Conservation (phyloP, 2,329 filamentous ascomycete species). For the Fusarium sp. region DNA sequence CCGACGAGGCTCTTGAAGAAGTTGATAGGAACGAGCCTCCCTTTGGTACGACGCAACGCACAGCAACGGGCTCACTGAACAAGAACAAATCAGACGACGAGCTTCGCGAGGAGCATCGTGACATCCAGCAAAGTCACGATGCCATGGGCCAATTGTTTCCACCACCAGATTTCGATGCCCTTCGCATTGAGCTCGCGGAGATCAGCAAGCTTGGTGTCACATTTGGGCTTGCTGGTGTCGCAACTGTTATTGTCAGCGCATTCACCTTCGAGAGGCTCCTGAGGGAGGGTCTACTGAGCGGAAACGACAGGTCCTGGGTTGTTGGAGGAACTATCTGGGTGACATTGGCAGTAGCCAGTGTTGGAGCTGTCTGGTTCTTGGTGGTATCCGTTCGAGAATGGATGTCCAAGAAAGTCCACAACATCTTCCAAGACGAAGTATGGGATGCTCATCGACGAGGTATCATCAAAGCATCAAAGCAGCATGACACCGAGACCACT, state of each 20-base stretch:
- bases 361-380: constrained; percentile 48
- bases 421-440: constrained; percentile 74
- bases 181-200: constrained; percentile 49
- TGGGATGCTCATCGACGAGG: constrained; percentile 73
- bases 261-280: constrained; percentile 41
- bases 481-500: constrained; percentile 69
- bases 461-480: constrained; percentile 54
- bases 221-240: constrained; percentile 51
- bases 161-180: constrained; percentile 59
- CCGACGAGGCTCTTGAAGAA: constrained; percentile 65
- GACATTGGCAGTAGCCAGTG: constrained; percentile 44
- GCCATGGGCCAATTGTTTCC: constrained; percentile 59
- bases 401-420: constrained; percentile 69
- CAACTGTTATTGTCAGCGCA: constrained; percentile 47
- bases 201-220: constrained; percentile 52
- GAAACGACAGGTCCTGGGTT: constrained; percentile 26
- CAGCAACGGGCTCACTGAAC: constrained; percentile 52
- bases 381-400: constrained; percentile 65
- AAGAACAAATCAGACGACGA: constrained; percentile 55
- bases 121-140: constrained; percentile 53
- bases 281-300: constrained; percentile 14
- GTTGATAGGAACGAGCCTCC: constrained; percentile 48
- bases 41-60: constrained; percentile 51
- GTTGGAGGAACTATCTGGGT: constrained; percentile 43
- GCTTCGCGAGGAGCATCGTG: constrained; percentile 50